Conservation (phyloP, 192 early-diverging fungal genomes). For the Chytriomyces confervae region DNA sequence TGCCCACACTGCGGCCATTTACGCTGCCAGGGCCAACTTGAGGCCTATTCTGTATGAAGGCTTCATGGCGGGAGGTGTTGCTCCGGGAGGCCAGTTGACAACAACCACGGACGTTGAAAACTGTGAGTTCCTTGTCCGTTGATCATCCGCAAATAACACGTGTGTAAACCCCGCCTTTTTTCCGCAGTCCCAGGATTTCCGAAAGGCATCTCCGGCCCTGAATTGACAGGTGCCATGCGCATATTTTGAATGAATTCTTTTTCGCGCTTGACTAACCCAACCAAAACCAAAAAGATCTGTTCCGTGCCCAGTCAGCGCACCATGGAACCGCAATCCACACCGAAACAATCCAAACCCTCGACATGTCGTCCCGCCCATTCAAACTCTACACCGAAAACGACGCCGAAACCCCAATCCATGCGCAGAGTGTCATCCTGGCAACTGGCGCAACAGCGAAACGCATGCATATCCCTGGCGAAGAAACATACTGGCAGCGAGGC, state of each 20-base stretch:
- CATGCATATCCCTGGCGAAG: constrained; percentile 74
- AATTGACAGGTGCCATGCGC: constrained; percentile 85
- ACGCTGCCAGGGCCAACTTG: constrained; percentile 92
- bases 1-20: constrained; percentile 97
- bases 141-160: neutral
- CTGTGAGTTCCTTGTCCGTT: constrained; percentile 24
- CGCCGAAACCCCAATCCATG: constrained; percentile 62
- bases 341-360: constrained; percentile 90
- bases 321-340: constrained; percentile 89
- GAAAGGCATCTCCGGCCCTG: constrained; percentile 82
- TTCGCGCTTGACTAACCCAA: neutral
- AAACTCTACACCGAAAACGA: constrained; percentile 86
- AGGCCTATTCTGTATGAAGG: constrained; percentile 95
- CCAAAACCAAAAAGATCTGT: neutral
- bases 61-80: constrained; percentile 88
- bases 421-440: constrained; percentile 85
- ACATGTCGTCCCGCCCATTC: constrained; percentile 80
- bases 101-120: constrained; percentile 88
- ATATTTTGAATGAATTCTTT: neutral
- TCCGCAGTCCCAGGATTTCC: constrained; percentile 85
- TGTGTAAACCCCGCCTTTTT: neutral
- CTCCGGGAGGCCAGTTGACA: constrained; percentile 83
- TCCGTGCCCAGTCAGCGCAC: constrained; percentile 71
- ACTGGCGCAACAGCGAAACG: constrained; percentile 97
- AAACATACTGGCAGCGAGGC: constrained; percentile 92